Evolutionary conservation across 176 grass and related monocot species (phyloP), one percentile per base, ranked within the genome.

Genomic region (Stipa capillata): DNA sequence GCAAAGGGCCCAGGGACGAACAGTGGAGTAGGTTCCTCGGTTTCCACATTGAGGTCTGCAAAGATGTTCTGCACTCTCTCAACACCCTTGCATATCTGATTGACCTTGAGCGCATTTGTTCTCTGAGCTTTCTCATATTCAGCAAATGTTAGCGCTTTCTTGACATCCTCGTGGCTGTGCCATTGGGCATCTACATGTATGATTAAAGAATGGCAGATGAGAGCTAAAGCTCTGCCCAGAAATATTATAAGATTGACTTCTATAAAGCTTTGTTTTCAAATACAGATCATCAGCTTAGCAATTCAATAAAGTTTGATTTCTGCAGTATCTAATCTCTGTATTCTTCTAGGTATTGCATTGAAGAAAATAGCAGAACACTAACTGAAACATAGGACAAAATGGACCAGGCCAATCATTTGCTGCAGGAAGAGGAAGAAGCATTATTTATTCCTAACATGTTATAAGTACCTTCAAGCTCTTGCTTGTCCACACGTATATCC

Each of bases 381-480:
- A 33, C 34, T 55, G 5, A 4, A 40, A 57, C 1, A 8, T 54
- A 55, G 27, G 37, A n/a, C 21, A 43, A 60, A 83, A 88, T 39
- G 58, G 40, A 88, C 12, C 17, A 48, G 10, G 69, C 5, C 33
- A 14, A 63, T 62, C 9, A 65, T 2, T 50, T 72, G 27, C 2
- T 10, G 43, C 34, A 59, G 47, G 25, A 29, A 49, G n/a, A 55
- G 33, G 1, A 66, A 39, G 13, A 80, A 66, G 20, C 8, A 47
- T 16, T 8, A 37, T 65, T 17, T 62, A 36, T 71, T 54, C 11
- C 70, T 10, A 12, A 61, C 36, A 24, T 47, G 40, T 73, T 36
- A 59, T 77, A 52, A 39, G 52, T 89, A 97, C 93, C 93, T 93
- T 97, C 93, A n/a, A 97, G 87, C 74, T 93, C 93, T 52, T 80